A percentile compares a stretch with the other conserved stretches of the same genome.
These are phyloP conservation scores for Malbranchea cinnamomea DNA, from an alignment of 2,329 filamentous ascomycete genomes.

Conservation along the genomic window DNA sequence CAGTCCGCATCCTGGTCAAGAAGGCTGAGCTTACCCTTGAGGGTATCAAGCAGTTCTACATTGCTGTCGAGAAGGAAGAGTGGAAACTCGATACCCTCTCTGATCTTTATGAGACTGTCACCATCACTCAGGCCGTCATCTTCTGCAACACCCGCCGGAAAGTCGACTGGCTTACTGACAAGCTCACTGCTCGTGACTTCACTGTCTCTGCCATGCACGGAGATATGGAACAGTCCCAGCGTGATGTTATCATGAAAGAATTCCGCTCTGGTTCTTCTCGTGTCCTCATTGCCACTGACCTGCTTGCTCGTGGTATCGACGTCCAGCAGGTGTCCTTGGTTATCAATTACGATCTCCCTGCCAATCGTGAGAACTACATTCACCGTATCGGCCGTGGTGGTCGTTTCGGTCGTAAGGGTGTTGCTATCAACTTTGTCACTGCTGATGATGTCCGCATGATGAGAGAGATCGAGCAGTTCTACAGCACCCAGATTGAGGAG, in stretches of 20 bases:
- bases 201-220: slow-evolving; percentile 99
- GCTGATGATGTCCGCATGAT: slow-evolving; percentile 99
- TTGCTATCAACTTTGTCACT: slow-evolving; percentile 99
- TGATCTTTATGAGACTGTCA: slow-evolving; percentile 97
- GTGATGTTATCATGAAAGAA: slow-evolving; percentile 99
- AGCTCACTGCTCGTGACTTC: slow-evolving; percentile 97
- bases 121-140: slow-evolving; percentile 98
- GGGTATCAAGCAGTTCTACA: slow-evolving; percentile 99
- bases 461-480: slow-evolving; percentile 99
- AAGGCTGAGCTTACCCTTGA: slow-evolving; percentile 98
- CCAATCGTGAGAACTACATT: slow-evolving; percentile 99
- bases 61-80: slow-evolving; percentile 99
- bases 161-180: slow-evolving; percentile 99
- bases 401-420: slow-evolving; percentile 99
- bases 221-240: slow-evolving; percentile 96
- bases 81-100: slow-evolving; percentile 99
- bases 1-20: slow-evolving; percentile 97
- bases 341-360: slow-evolving; percentile 99
- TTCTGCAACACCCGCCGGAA: slow-evolving; percentile 99
- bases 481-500: slow-evolving; percentile 99
- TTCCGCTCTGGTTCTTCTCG: slow-evolving; percentile 97
- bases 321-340: slow-evolving; percentile 98
- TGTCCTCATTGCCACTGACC: slow-evolving; percentile 95
- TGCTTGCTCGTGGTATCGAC: slow-evolving; percentile 98
- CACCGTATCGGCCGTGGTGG: slow-evolving; percentile 99